Base-by-base conservation (phyloP, 148 eudicot genomes). In the Rhododendron kiyosumense region DNA sequence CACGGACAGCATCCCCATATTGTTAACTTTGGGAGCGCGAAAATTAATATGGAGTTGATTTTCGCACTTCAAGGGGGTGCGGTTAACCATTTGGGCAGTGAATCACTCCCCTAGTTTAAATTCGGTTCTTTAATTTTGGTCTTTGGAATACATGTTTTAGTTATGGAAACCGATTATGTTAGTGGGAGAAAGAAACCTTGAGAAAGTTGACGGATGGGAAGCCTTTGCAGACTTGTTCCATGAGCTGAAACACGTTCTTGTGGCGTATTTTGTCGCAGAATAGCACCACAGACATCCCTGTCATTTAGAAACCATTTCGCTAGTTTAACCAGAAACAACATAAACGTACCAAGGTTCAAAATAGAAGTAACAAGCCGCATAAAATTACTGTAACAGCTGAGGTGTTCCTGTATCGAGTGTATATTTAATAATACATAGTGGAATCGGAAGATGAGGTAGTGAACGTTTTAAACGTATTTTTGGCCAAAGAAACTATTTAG, bases 241-340 rank as follows among this genome's bases (percentile, higher is more conserved):
- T 79, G 57, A 89, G 74, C 69, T 85, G 81, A 80, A 88, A 49
- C 38, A 89, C 88, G 83, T 88, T 88, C 76, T 90, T 83, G 78
- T 91, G 91, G 63, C 85, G 78, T 24, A 83, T 84, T 45, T 85
- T 89, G 83, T 90, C 79, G 86, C 93, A 89, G 88, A 91, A 91
- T 51, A 91, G 89, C 88, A 85, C 93, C 83, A 89, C 91, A 7
- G 90, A 88, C 91, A 88, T 87, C 38, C 93, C 93, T 91, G 38
- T 57, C 57, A 82, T 81, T 80, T 28, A 32, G 65, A 1, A 76
- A 41, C 12, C 22, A 22, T 15, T 34, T 3, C 9, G 22, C 22
- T 82, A 48, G 36, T n/a, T 30, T 71, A 71, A 28, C 28, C 38
- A 28, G 2, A 71, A 71, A 30, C 36, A 12, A 24, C 18, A 65